A percentile compares a stretch with the other conserved stretches of the same genome.
Evolutionary conservation across 495 filamentous ascomycete species (phyloP).

Genomic region (Daldinia grandis): DNA sequence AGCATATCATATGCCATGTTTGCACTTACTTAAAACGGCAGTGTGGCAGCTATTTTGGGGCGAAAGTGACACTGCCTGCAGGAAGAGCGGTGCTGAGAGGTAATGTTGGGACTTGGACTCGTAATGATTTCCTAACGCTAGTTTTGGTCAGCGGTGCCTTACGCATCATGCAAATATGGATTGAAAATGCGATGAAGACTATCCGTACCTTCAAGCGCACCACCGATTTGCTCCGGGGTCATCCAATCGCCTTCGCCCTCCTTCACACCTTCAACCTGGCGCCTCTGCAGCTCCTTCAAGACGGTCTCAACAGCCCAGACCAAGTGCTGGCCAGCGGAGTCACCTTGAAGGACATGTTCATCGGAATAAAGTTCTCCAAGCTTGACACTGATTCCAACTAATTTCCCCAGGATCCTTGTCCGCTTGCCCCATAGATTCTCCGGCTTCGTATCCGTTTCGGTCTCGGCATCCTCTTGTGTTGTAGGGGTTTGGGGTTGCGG

Average conservation of each 20-base stretch:
- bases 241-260: constrained; percentile 77
- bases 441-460: constrained; percentile 33
- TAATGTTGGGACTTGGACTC: constrained; percentile 71
- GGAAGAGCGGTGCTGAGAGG: constrained; percentile 85
- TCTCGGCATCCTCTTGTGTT: constrained; percentile 41
- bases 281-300: constrained; percentile 74
- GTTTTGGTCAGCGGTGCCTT: constrained; percentile 13
- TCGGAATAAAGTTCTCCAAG: constrained; percentile 79
- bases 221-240: constrained; percentile 74
- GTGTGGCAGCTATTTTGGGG: constrained; percentile 62
- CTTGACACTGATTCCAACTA: constrained; percentile 78
- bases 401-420: constrained; percentile 74
- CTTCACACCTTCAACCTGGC: constrained; percentile 68
- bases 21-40: constrained; percentile 71
- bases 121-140: constrained; percentile 78
- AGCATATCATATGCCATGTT: neutral
- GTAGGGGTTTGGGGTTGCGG: constrained; percentile 27
- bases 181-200: neutral
- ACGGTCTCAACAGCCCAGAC: constrained; percentile 84
- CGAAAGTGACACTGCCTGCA: constrained; percentile 82
- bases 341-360: constrained; percentile 64
- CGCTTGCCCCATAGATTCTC: constrained; percentile 68
- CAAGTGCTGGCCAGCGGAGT: constrained; percentile 74
- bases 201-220: constrained; percentile 70
- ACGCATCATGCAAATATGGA: constrained; percentile 17